Base-by-base conservation (phyloP, 768 basidiomycete species). In the Daedalea quercina region DNA sequence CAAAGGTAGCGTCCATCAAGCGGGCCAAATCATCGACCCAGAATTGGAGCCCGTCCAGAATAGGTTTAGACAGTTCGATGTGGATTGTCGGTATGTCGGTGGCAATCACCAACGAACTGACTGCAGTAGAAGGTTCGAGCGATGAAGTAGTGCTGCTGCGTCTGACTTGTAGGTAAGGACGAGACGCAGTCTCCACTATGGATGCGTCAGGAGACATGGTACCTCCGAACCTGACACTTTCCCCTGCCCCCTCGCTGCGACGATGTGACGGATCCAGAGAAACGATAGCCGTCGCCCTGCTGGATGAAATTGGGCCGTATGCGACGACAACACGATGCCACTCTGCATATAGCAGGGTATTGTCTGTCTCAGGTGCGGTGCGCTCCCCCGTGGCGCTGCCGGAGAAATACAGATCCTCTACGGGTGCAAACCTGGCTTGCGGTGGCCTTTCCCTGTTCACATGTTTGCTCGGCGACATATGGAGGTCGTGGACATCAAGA, bases 21-120 rank as follows among this genome's bases (percentile, higher is more conserved):
- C 88, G 90, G n/a, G 83, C 71, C 24, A 84, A 65, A 63, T 97
- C 94, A 63, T 99, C 96, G 7, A 84, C 85, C 76, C 87, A 90
- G 61, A 85, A 86, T 66, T 97, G 93, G 17, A 98, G 65, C 12
- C 80, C 79, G 63, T 97, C 91, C 8, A 94, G 67, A 1, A 73
- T 55, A 4, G 69, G 62, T 65, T 97, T 95, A 9, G 79, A 74
- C 45, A 92, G 59, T 35, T 79, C 70, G 11, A 77, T 65, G 59
- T 79, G 70, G n/a, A 87, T 66, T 3, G 84, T 82, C 13, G 92
- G 90, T 13, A 94, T 65, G 40, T 72, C 63, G 9, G 72, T 54
- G 3, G 62, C 57, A 15, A 51, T 8, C 9, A 33, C 41, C 22
- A 33, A 31, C 8, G 40, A 25, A 3, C 19, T 19, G 20, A 40